Evolutionary conservation across 148 eudicot genomes (phyloP).

Genomic region (Spergularia marina): DNA sequence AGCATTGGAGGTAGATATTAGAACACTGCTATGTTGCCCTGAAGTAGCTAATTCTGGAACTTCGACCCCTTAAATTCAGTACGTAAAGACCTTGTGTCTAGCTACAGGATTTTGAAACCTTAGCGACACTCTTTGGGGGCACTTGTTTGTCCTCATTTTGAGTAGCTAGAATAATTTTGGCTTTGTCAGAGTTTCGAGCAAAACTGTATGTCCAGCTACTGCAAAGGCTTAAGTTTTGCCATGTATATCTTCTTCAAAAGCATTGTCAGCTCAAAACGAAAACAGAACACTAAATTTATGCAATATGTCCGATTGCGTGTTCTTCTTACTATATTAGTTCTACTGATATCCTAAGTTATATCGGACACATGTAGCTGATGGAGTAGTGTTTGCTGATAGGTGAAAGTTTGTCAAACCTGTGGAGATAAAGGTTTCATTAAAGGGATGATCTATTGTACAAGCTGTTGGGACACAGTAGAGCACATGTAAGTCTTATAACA

Average conservation of each 20-base stretch:
- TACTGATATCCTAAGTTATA: neutral
- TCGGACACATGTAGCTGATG: neutral
- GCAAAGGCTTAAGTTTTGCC: neutral
- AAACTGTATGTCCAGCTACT: neutral
- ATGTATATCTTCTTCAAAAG: no score
- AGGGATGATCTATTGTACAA: slow-evolving; percentile 51
- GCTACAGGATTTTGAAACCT: neutral
- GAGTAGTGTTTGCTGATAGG: slow-evolving; percentile 29
- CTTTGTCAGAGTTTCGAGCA: neutral
- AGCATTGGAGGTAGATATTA: no score
- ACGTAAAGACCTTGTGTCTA: neutral
- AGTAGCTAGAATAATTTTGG: neutral
- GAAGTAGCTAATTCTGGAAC: no score
- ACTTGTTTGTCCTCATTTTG: neutral
- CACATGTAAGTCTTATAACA: slow-evolving; percentile 46
- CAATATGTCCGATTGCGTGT: neutral
- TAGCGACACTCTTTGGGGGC: neutral
- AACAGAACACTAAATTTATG: neutral
- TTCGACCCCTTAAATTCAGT: no score
- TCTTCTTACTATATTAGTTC: neutral
- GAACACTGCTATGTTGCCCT: no score
- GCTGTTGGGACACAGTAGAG: slow-evolving; percentile 44
- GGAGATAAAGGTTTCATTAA: slow-evolving; percentile 51
- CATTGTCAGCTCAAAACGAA: neutral
- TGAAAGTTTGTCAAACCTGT: slow-evolving; percentile 50